These are phyloP conservation scores for Neurospora crassa DNA, from an alignment of 2,329 filamentous ascomycete genomes.

Conservation along the genomic window DNA sequence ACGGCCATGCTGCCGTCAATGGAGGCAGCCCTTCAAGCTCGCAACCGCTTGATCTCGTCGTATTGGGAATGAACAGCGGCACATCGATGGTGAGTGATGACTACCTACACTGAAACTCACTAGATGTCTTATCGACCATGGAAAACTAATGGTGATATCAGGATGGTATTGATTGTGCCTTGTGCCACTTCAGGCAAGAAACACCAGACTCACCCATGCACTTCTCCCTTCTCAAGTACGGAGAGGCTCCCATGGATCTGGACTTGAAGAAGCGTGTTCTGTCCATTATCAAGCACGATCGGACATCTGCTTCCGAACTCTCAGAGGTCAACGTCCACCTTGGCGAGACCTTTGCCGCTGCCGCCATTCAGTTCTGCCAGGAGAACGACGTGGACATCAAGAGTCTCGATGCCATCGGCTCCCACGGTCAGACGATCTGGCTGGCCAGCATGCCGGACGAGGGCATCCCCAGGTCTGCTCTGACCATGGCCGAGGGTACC, in stretches of 20 bases:
- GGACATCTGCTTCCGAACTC: constrained; percentile 41
- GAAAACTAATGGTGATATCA: constrained; percentile 18
- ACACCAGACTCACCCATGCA: constrained; percentile 42
- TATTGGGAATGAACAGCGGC: constrained; percentile 45
- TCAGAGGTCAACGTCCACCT: constrained; percentile 48
- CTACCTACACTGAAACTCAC: not conserved
- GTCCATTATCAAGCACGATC: constrained; percentile 45
- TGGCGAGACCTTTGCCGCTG: constrained; percentile 45
- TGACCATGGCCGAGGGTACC: constrained; percentile 49
- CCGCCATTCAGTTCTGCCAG: constrained; percentile 39
- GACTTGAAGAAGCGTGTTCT: constrained; percentile 47
- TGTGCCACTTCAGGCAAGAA: constrained; percentile 46
- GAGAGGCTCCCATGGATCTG: constrained; percentile 43
- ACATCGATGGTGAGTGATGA: constrained; percentile 33
- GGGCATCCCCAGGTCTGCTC: constrained; percentile 35
- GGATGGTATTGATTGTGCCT: constrained; percentile 49
- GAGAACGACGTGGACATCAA: constrained; percentile 31
- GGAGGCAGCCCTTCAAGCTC: constrained; percentile 2
- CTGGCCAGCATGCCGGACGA: constrained; percentile 41
- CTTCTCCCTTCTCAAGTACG: constrained; percentile 47
- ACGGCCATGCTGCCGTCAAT: not conserved
- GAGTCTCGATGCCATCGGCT: constrained; percentile 44
- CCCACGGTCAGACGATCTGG: constrained; percentile 51
- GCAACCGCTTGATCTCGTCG: constrained; percentile 36
- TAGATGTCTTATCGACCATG: not conserved